These are phyloP conservation scores for Coniophora puteana DNA, from an alignment of 1,284 basidiomycete genomes.

Conservation along the genomic window DNA sequence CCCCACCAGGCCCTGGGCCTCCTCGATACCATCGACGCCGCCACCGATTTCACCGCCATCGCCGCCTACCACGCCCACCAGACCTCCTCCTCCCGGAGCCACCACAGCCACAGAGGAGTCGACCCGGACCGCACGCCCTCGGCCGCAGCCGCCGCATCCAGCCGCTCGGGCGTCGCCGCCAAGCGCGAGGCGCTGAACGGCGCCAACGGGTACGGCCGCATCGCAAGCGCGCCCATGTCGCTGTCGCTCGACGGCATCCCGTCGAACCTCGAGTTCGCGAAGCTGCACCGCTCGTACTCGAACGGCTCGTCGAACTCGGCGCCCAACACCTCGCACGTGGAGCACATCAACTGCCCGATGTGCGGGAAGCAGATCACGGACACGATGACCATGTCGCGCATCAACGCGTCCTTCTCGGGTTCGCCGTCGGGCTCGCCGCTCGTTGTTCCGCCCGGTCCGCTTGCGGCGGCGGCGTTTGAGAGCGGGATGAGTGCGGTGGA, in stretches of 20 bases:
- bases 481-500: constrained; percentile 65
- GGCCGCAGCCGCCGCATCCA: too few relatives aligned
- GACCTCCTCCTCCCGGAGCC: constrained; percentile 8
- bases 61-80: background rate
- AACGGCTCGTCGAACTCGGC: constrained; percentile 35
- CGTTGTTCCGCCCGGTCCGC: constrained; percentile 53
- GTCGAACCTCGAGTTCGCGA: constrained; percentile 32
- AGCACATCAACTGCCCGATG: constrained; percentile 42
- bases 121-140: constrained; percentile 20
- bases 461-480: constrained; percentile 56
- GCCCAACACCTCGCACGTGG: constrained; percentile 35
- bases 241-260: constrained; percentile 41
- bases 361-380: constrained; percentile 45
- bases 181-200: too few relatives aligned
- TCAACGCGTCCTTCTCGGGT: constrained; percentile 26
- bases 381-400: constrained; percentile 28
- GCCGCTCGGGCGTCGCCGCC: too few relatives aligned
- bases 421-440: constrained; percentile 42
- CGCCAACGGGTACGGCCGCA: too few relatives aligned
- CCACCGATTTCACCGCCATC: too few relatives aligned
- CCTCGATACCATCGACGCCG: too few relatives aligned
- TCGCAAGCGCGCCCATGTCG: constrained; percentile 36
- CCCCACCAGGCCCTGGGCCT: too few relatives aligned
- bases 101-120: too few relatives aligned
- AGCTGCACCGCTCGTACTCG: constrained; percentile 18